Evolutionary conservation across 2,329 filamentous ascomycete species (phyloP), one percentile per base, ranked within the genome.

Genomic region (Diaporthe batatas): DNA sequence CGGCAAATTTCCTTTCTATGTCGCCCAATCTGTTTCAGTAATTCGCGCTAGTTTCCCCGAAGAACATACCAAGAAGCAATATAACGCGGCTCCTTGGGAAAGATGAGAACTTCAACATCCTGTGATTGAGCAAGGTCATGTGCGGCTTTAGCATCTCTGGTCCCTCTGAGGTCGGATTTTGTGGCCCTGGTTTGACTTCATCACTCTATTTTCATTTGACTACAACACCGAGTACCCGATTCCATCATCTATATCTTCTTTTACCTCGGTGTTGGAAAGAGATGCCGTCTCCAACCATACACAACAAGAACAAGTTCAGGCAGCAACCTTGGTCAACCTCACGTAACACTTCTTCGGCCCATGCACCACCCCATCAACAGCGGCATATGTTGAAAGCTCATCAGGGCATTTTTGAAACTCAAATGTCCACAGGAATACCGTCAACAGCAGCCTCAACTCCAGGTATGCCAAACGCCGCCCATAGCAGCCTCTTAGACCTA

Each of bases 381-480:
- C 72, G 8, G 64, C 55, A 14, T 72, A 72, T 2, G 49, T 49
- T n/a, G 69, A 58, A 2, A 74, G 65, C 47, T 70, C 51, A 32
- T 42, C 29, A 8, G 36, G 77, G 81, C 8, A 81, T 79, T 47
- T 80, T 64, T 71, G 25, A 32, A 79, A 59, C 57, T 78, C 76
- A 51, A 79, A 80, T n/a, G 73, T 76, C 79, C 79, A 80, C n/a
- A 80, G 53, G 18, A 80, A 54, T 16, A 81, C 58, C 6, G 73
- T 72, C 0, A 78, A 12, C 16, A 78, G 42, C 2, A 80, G 72
- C 32, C 75, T 76, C 72, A 82, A n/a, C 75, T 82, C 77, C 7
- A 81, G 25, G 49, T 79, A 78, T 10, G 79, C 78, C 70, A 81
- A 39, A 65, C 75, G 74, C 34, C 76, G 75, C 6, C 79, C 80